A percentile compares a stretch with the other conserved stretches of the same genome.
These are phyloP conservation scores for Stagonosporopsis chrysanthemi DNA, from an alignment of 2,329 filamentous ascomycete genomes.

Conservation along the genomic window DNA sequence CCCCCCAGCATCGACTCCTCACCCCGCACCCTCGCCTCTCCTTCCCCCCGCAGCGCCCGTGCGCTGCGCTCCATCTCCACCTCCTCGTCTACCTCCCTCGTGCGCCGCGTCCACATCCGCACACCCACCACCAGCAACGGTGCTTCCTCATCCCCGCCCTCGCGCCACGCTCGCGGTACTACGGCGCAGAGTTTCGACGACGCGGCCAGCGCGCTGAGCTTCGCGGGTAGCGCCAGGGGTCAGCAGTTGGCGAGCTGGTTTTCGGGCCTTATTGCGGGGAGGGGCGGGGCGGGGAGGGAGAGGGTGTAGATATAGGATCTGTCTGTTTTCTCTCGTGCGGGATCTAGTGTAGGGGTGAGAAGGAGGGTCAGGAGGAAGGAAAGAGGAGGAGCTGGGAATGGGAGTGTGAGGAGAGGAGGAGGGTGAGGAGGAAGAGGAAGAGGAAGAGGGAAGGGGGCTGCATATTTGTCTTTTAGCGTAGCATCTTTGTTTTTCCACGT, in stretches of 20 bases:
- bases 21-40: not conserved
- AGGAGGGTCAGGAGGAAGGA: too few species aligned
- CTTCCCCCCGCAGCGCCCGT: not conserved
- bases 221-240: conserved; percentile 34
- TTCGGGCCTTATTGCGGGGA: conserved; percentile 41
- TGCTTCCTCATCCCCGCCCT: conserved; percentile 25
- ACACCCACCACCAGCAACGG: too few species aligned
- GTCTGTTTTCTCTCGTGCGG: too few species aligned
- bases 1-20: conserved; percentile 1
- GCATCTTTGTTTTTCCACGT: too few species aligned
- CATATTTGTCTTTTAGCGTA: too few species aligned
- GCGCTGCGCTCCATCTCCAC: conserved; percentile 6
- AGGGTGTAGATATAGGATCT: not conserved
- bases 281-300: conserved; percentile 13
- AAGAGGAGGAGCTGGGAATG: too few species aligned
- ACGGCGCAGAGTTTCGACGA: too few species aligned
- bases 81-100: conserved; percentile 10
- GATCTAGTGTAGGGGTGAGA: too few species aligned
- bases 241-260: conserved; percentile 46
- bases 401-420: too few species aligned
- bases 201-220: conserved; percentile 26
- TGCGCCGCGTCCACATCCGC: conserved; percentile 16
- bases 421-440: too few species aligned
- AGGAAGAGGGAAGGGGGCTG: too few species aligned
- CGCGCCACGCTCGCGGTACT: conserved; percentile 25